Conservation (phyloP, 2,329 filamentous ascomycete genomes). For the Mycosphaerella sp. region DNA sequence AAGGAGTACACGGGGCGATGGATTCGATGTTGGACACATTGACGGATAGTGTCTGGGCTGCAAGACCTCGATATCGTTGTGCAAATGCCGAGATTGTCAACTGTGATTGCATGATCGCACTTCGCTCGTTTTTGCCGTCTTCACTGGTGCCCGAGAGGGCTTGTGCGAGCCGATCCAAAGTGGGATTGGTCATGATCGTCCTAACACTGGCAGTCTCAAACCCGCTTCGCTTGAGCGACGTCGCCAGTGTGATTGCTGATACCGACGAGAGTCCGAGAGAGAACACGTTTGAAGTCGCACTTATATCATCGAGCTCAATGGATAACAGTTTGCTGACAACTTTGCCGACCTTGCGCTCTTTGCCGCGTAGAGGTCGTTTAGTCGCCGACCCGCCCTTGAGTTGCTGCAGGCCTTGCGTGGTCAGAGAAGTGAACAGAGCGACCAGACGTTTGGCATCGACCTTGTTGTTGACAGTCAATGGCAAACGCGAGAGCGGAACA, state of each 20-base stretch:
- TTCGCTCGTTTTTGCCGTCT: conserved; percentile 21
- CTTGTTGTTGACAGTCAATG: conserved; percentile 85
- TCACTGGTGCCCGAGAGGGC: conserved; percentile 24
- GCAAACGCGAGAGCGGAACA: conserved; percentile 62
- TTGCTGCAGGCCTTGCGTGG: conserved; percentile 55
- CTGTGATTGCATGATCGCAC: conserved; percentile 45
- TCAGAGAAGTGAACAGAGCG: conserved; percentile 57
- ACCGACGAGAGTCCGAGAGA: conserved; percentile 86
- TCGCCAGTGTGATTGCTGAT: conserved; percentile 65
- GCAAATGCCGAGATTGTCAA: conserved; percentile 54
- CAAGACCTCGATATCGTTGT: conserved; percentile 52
- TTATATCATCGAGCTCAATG: conserved; percentile 41
- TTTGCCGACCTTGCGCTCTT: conserved; percentile 46
- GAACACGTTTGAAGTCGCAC: conserved; percentile 62
- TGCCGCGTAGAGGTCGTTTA: conserved; percentile 30
- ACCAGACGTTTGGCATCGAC: conserved; percentile 67
- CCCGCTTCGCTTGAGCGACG: conserved; percentile 56
- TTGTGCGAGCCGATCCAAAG: conserved; percentile 38
- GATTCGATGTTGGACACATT: conserved; percentile 55
- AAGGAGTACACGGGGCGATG: conserved; percentile 73
- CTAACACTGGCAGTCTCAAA: conserved; percentile 57
- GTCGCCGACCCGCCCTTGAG: conserved; percentile 35
- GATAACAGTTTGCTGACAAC: conserved; percentile 51
- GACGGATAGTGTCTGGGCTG: conserved; percentile 50
- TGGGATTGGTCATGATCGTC: conserved; percentile 55